These are phyloP conservation scores for Irpex sp. DNA, from an alignment of 1,284 basidiomycete species.

Conservation along the genomic window DNA sequence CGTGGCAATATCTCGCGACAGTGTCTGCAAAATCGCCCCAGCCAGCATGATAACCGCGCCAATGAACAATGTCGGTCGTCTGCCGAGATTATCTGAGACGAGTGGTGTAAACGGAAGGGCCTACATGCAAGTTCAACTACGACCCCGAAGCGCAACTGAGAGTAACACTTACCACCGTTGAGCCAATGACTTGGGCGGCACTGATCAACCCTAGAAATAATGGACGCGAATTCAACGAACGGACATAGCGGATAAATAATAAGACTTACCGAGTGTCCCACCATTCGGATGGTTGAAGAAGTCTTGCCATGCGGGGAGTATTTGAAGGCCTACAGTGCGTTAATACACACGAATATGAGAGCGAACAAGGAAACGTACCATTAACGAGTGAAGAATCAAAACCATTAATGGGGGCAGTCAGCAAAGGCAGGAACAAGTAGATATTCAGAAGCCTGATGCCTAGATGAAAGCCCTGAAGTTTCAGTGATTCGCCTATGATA, in stretches of 20 bases:
- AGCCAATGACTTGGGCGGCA: slow-evolving; percentile 60
- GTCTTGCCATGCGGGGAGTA: slow-evolving; percentile 56
- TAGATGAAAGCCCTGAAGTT: slow-evolving; percentile 19
- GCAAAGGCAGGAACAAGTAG: slow-evolving; percentile 52
- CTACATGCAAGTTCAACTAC: slow-evolving; percentile 24
- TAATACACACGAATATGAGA: background rate
- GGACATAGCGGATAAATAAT: background rate
- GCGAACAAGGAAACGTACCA: slow-evolving; percentile 32
- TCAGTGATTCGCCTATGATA: background rate
- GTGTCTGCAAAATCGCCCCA: slow-evolving; percentile 54
- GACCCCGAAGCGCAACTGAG: background rate
- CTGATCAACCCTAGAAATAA: slow-evolving; percentile 48
- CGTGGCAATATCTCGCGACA: slow-evolving; percentile 43
- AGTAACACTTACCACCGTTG: slow-evolving; percentile 42
- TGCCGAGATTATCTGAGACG: slow-evolving; percentile 54
- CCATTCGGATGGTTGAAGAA: slow-evolving; percentile 52
- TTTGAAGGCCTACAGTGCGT: slow-evolving; percentile 48
- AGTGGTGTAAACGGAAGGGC: slow-evolving; percentile 58
- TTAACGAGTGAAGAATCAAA: slow-evolving; percentile 62
- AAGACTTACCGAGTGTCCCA: slow-evolving; percentile 42
- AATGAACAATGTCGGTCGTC: slow-evolving; percentile 51
- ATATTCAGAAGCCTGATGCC: slow-evolving; percentile 60
- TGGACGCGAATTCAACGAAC: background rate
- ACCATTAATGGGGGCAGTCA: slow-evolving; percentile 60
- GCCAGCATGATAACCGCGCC: slow-evolving; percentile 59